phyloP scores from a whole-genome alignment of 306 rosid genomes.

The Cicer yamashitae region DNA sequence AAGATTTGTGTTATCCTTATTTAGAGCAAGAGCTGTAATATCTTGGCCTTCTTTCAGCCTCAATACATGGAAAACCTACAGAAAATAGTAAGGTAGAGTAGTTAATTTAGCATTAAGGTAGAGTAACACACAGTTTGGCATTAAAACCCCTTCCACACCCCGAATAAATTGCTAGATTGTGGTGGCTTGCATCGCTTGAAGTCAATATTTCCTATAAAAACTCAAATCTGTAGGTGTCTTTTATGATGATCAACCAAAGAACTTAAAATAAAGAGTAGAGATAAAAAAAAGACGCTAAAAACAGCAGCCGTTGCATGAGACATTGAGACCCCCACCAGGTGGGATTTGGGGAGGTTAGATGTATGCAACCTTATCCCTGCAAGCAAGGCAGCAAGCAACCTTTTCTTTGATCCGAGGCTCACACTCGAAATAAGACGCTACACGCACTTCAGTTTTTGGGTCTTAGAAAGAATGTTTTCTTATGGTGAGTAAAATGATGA shows the following conservation, averaged over 20 bases:
- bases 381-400: neutral
- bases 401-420: neutral
- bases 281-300: neutral
- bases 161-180: conserved; percentile 1
- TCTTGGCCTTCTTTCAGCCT: conserved; percentile 77
- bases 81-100: conserved; percentile 23
- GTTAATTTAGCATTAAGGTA: conserved; percentile 34
- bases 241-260: neutral
- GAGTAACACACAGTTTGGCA: neutral
- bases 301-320: neutral
- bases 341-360: neutral
- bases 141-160: neutral
- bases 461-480: conserved; percentile 20
- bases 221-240: neutral
- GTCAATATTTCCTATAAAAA: conserved; percentile 11
- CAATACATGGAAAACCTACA: conserved; percentile 81
- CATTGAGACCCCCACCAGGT: neutral
- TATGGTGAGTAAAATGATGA: conserved; percentile 5
- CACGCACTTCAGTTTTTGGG: conserved; percentile 15
- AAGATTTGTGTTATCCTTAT: conserved; percentile 83
- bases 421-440: neutral
- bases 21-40: conserved; percentile 88
- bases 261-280: neutral
- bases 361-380: neutral
- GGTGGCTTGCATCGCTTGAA: neutral